Conservation (phyloP, 495 filamentous ascomycete genomes). For the Penicillium lividum region DNA sequence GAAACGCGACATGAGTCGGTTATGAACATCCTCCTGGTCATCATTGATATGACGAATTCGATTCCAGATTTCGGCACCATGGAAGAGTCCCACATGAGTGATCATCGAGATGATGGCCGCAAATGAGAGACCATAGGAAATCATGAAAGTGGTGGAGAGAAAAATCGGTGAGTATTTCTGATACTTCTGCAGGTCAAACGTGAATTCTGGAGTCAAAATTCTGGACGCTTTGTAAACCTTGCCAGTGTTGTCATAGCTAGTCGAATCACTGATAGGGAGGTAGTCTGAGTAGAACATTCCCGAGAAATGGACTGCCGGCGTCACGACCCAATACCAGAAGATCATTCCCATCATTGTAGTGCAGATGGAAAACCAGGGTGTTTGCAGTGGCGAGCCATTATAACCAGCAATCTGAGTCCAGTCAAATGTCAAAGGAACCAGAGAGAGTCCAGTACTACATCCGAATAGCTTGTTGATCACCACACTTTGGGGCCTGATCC, state of each 20-base stretch:
- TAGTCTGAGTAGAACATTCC: slow-evolving; percentile 51
- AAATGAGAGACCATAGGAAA: slow-evolving; percentile 62
- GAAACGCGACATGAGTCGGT: slow-evolving; percentile 61
- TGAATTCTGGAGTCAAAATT: slow-evolving; percentile 54
- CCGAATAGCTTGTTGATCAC: slow-evolving; percentile 61
- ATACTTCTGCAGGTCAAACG: slow-evolving; percentile 57
- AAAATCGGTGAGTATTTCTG: slow-evolving; percentile 60
- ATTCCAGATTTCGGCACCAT: slow-evolving; percentile 55
- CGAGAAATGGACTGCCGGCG: slow-evolving; percentile 54
- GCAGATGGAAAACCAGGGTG: slow-evolving; percentile 65
- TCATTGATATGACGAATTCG: slow-evolving; percentile 48
- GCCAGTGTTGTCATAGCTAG: slow-evolving; percentile 60
- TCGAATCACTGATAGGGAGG: slow-evolving; percentile 57
- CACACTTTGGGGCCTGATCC: slow-evolving; percentile 53
- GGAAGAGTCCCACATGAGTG: slow-evolving; percentile 55
- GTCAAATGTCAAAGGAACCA: slow-evolving; percentile 67
- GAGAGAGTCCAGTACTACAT: slow-evolving; percentile 58
- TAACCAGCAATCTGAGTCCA: slow-evolving; percentile 70
- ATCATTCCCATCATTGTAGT: slow-evolving; percentile 60
- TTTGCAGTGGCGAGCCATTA: slow-evolving; percentile 65
- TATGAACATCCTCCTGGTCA: slow-evolving; percentile 68
- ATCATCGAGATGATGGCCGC: slow-evolving; percentile 58
- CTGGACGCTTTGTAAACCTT: slow-evolving; percentile 51
- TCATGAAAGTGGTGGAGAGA: slow-evolving; percentile 59
- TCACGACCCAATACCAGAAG: slow-evolving; percentile 54